Evolutionary conservation across 495 filamentous ascomycete genomes (phyloP).

Genomic region (Astrothelium macrocarpum): DNA sequence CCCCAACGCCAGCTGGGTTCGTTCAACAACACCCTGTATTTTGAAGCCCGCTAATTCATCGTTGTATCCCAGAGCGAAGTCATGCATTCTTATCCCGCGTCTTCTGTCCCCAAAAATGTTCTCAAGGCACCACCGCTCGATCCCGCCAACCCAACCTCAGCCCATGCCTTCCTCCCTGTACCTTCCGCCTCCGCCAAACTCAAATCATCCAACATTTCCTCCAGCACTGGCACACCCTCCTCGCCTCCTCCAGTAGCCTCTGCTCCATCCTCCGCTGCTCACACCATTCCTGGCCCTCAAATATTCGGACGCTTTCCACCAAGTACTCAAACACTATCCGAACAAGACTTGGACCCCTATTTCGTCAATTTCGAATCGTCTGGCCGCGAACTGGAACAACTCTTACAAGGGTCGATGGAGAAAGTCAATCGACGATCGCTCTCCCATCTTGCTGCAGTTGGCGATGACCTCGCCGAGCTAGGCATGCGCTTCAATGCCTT

Average conservation of each 20-base stretch:
- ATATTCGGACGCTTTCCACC: conserved; percentile 76
- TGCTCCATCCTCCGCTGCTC: conserved; percentile 44
- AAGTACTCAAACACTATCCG: conserved; percentile 59
- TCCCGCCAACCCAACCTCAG: conserved; percentile 81
- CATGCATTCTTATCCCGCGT: conserved; percentile 75
- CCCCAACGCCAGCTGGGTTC: conserved; percentile 96
- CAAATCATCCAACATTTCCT: conserved; percentile 45
- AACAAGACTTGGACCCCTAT: conserved; percentile 89
- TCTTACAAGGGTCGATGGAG: conserved; percentile 86
- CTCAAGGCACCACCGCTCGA: conserved; percentile 90
- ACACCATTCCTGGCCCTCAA: conserved; percentile 53
- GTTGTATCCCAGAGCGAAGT: conserved; percentile 66
- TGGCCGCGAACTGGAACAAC: conserved; percentile 74
- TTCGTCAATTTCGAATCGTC: conserved; percentile 84
- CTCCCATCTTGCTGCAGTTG: conserved; percentile 67
- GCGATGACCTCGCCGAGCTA: conserved; percentile 83
- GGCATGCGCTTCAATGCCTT: conserved; percentile 96
- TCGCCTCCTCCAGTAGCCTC: conserved; percentile 38
- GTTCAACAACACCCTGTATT: conserved; percentile 16
- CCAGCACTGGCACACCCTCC: conserved; percentile 43
- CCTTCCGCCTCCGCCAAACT: conserved; percentile 79
- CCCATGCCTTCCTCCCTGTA: conserved; percentile 77
- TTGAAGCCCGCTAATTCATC: background rate
- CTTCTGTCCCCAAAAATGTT: conserved; percentile 84
- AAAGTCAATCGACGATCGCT: conserved; percentile 88